These are phyloP conservation scores for Whalleya microplaca DNA, from an alignment of 2,329 filamentous ascomycete genomes.

Conservation along the genomic window DNA sequence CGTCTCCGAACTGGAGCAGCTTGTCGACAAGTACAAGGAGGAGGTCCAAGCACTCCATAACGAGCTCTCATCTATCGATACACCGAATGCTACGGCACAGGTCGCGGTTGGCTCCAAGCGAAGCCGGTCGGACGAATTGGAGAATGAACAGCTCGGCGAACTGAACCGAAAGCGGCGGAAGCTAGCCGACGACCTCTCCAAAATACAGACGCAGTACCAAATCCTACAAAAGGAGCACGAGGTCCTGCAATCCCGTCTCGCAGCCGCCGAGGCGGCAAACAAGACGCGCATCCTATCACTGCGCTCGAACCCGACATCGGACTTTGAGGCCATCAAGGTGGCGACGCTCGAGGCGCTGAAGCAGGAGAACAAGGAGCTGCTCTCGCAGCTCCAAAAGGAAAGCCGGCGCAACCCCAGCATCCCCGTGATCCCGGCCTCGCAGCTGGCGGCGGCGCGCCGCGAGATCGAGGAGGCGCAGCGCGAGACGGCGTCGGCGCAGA, in stretches of 20 bases:
- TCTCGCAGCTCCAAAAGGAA: slow-evolving; percentile 68
- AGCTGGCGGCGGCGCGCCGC: slow-evolving; percentile 74
- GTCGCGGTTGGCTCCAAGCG: slow-evolving; percentile 64
- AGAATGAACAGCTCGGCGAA: slow-evolving; percentile 76
- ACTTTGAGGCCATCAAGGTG: slow-evolving; percentile 82
- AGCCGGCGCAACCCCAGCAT: slow-evolving; percentile 46
- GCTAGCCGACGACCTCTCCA: slow-evolving; percentile 38
- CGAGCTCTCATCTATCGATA: slow-evolving; percentile 72
- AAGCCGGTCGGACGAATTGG: slow-evolving; percentile 60
- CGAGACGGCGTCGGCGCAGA: slow-evolving; percentile 74
- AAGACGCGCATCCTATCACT: slow-evolving; percentile 84
- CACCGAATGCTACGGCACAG: slow-evolving; percentile 41
- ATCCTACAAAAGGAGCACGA: slow-evolving; percentile 70
- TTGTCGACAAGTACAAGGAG: slow-evolving; percentile 83
- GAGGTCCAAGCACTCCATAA: slow-evolving; percentile 77
- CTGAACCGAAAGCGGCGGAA: slow-evolving; percentile 86
- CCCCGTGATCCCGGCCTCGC: slow-evolving; percentile 74
- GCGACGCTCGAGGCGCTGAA: slow-evolving; percentile 77
- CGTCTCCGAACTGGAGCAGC: slow-evolving; percentile 79
- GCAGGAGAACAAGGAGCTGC: slow-evolving; percentile 81
- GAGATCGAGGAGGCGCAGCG: slow-evolving; percentile 74
- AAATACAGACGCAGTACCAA: slow-evolving; percentile 75
- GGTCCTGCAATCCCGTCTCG: slow-evolving; percentile 75
- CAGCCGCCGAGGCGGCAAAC: slow-evolving; percentile 64
- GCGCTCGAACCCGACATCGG: slow-evolving; percentile 88